Percentiles rank a stretch among this genome's conserved stretches.
Evolutionary conservation across 495 filamentous ascomycete species (phyloP).

Genomic region (Penicillium egyptiacum): DNA sequence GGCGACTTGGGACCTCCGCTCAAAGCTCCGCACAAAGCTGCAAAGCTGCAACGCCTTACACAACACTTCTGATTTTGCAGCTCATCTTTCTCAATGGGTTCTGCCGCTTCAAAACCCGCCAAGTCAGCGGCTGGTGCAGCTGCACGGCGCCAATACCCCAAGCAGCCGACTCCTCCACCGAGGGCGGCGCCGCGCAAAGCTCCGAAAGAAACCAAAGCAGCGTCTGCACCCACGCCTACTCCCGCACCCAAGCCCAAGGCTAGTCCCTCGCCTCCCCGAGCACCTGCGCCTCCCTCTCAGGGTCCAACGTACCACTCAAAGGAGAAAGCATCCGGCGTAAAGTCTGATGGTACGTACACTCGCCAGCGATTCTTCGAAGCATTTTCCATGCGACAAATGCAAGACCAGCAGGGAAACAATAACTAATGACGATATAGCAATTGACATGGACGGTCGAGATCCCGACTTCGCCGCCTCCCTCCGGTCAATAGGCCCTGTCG

Average conservation of each 20-base stretch:
- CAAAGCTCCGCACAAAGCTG: constrained; percentile 27
- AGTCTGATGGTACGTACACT: constrained; percentile 34
- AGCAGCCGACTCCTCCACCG: constrained; percentile 41
- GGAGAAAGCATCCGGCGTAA: constrained; percentile 35
- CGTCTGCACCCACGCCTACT: constrained; percentile 20
- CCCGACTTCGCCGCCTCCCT: constrained; percentile 63
- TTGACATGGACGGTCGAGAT: constrained; percentile 65
- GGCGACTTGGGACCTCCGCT: constrained; percentile 25
- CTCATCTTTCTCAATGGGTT: constrained; percentile 52
- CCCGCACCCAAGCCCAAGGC: constrained; percentile 17
- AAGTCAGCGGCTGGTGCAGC: constrained; percentile 53
- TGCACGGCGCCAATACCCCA: constrained; percentile 57
- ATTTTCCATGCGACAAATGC: background rate
- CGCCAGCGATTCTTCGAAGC: background rate
- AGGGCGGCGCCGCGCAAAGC: constrained; percentile 27
- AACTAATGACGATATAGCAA: constrained; percentile 43
- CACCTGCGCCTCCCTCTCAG: constrained; percentile 24
- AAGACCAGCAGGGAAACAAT: background rate
- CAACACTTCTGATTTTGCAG: constrained; percentile 4
- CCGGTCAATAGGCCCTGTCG: constrained; percentile 62
- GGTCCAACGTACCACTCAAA: constrained; percentile 45
- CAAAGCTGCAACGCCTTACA: constrained; percentile 16
- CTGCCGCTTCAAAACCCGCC: constrained; percentile 61
- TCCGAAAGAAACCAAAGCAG: constrained; percentile 16
- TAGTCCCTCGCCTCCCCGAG: constrained; percentile 31